These are phyloP conservation scores for Straminergon stramineum DNA, from an alignment of 225 moss, liverwort and hornwort species.

Conservation along the genomic window DNA sequence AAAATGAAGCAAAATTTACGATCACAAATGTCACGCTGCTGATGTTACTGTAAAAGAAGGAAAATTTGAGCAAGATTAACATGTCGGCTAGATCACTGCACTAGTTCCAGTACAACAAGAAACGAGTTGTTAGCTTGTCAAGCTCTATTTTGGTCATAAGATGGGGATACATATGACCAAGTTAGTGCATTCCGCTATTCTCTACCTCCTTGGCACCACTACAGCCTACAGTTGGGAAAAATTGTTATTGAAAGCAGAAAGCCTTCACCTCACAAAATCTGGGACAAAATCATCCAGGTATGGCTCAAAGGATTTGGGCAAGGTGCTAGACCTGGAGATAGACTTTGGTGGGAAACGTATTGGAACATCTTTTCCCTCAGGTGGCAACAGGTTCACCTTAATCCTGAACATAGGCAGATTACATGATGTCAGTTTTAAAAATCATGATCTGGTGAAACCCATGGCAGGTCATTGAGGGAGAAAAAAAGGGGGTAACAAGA, in stretches of 20 bases:
- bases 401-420: constrained; percentile 24
- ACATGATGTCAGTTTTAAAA: background rate
- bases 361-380: constrained; percentile 2
- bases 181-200: background rate
- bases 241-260: background rate
- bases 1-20: background rate
- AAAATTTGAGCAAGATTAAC: background rate
- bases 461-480: background rate
- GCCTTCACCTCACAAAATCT: background rate
- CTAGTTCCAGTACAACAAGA: background rate
- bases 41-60: background rate
- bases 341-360: background rate
- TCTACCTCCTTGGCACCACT: background rate
- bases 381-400: constrained; percentile 40
- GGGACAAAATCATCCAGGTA: background rate
- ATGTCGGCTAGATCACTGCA: background rate
- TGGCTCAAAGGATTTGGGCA: background rate
- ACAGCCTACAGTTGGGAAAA: background rate
- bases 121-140: background rate
- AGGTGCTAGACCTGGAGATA: background rate
- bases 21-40: background rate
- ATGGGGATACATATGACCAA: background rate
- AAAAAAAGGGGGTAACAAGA: background rate
- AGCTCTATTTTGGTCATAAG: background rate
- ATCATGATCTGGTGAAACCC: background rate